A percentile compares a stretch with the other conserved stretches of the same genome.
phyloP scores from a whole-genome alignment of 2,329 filamentous ascomycete genomes.

The Simplicillium sp. region DNA sequence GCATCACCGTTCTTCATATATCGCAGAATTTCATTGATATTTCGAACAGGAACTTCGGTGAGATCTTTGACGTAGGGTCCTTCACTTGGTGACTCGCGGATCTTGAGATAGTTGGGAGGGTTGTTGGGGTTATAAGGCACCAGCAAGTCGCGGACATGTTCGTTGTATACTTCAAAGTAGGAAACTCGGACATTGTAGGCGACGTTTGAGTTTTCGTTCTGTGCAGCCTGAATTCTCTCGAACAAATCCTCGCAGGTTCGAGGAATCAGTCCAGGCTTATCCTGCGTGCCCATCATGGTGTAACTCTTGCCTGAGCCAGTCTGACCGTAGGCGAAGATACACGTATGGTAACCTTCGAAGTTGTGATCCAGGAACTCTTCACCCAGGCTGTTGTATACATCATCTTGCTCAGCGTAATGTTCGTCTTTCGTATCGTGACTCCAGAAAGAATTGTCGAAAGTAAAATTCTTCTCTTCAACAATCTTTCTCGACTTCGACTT shows the following conservation, averaged over 20 bases:
- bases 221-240: constrained; percentile 72
- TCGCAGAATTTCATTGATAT: constrained; percentile 75
- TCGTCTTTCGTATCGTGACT: constrained; percentile 71
- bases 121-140: constrained; percentile 62
- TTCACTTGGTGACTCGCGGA: constrained; percentile 88
- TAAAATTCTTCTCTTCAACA: constrained; percentile 82
- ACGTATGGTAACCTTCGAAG: constrained; percentile 98
- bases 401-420: constrained; percentile 86
- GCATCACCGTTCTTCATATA: constrained; percentile 85
- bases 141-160: constrained; percentile 91
- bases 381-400: constrained; percentile 88
- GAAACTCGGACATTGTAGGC: constrained; percentile 96
- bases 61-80: constrained; percentile 96
- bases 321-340: constrained; percentile 97
- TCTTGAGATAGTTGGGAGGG: constrained; percentile 87
- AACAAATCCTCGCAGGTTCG: constrained; percentile 95
- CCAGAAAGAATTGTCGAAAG: constrained; percentile 98
- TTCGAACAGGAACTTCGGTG: constrained; percentile 85
- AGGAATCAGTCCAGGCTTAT: constrained; percentile 85
- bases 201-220: constrained; percentile 77
- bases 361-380: constrained; percentile 99
- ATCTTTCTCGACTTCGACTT: constrained; percentile 61
- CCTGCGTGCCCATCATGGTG: constrained; percentile 88
- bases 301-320: constrained; percentile 97
- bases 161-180: constrained; percentile 99